Base-by-base conservation (phyloP, 805 yeast genomes). In the Brettanomyces nanus region DNA sequence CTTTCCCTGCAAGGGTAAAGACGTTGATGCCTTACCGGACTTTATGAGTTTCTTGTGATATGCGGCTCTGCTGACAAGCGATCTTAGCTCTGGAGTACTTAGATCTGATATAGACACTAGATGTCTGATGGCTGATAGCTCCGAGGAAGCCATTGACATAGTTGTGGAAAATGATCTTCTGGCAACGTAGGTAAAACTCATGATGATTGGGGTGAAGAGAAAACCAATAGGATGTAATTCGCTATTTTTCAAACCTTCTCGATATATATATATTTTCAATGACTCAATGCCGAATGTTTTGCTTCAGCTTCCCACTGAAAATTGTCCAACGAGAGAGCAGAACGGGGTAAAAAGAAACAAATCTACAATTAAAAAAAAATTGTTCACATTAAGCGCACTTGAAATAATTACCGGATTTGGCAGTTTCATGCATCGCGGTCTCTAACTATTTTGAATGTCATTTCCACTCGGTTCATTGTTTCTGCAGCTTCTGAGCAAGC, bases 41-140 rank as follows among this genome's bases (percentile, higher is more conserved):
- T 75, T 77, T 57, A 83, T 76, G 27, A 75, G 62, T 4, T 61
- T 46, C 57, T 92, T 90, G 62, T 73, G 85, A 39, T 67, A 47
- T 36, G 71, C 69, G 3, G 96, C 97, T 54, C 85, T 78, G 40
- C 69, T 61, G 5, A 92, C 89, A 37, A 92, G 69, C 6, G 75
- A 63, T 23, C 68, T 58, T 43, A 92, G 77, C 60, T 92, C 98
- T 18, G 69, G 62, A 37, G 80, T 72, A 6, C 84, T 58, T 40
- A 92, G 69, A 52, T 87, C 95, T 19, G 83, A 75, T 50, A 87
- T 92, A 20, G 85, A 82, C 18, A 85, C 71, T 54, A 92, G 68
- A 58, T 90, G 97, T 58, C 94, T 75, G 19, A 71, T 63, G 18
- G 42, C 29, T 10, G 37, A 29, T 13, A 31, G 6, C 13, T 33